Conservation (phyloP, 495 filamentous ascomycete genomes). For the Aspergillus sparsus region DNA sequence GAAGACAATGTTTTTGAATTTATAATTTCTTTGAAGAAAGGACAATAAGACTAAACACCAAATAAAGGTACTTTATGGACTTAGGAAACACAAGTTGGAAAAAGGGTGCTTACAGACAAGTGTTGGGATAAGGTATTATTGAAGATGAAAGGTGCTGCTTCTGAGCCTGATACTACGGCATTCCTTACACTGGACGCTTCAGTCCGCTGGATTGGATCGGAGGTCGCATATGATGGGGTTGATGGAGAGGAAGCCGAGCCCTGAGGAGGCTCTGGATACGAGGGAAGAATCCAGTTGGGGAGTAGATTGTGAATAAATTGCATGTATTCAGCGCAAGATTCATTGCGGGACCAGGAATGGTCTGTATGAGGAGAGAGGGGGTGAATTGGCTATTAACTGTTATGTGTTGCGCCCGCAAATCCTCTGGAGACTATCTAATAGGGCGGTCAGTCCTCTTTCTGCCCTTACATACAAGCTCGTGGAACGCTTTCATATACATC, state of each 20-base stretch:
- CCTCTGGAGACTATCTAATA: background rate
- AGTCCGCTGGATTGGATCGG: constrained; percentile 23
- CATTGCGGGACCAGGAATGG: constrained; percentile 20
- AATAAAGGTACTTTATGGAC: too few species aligned
- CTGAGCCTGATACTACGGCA: constrained; percentile 14
- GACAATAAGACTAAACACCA: too few species aligned
- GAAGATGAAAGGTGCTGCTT: constrained; percentile 5
- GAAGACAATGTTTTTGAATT: background rate
- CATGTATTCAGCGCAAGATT: constrained; percentile 18
- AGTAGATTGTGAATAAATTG: constrained; percentile 18
- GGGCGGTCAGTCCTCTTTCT: too few species aligned
- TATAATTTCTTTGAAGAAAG: too few species aligned
- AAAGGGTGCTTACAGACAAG: constrained; percentile 2
- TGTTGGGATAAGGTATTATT: constrained; percentile 1
- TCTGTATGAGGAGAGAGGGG: background rate
- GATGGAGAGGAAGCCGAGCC: constrained; percentile 15
- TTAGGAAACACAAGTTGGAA: background rate
- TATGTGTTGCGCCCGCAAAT: constrained; percentile 1
- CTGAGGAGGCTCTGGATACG: constrained; percentile 5
- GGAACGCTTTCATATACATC: background rate
- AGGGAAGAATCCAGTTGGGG: constrained; percentile 13
- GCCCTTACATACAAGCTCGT: background rate
- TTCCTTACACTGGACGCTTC: constrained; percentile 27
- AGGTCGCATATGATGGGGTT: constrained; percentile 24
- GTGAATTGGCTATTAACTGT: background rate